A percentile compares a stretch with the other conserved stretches of the same genome.
phyloP scores from a whole-genome alignment of 345 rosid genomes.

The Psidium friedrichsthalianum region DNA sequence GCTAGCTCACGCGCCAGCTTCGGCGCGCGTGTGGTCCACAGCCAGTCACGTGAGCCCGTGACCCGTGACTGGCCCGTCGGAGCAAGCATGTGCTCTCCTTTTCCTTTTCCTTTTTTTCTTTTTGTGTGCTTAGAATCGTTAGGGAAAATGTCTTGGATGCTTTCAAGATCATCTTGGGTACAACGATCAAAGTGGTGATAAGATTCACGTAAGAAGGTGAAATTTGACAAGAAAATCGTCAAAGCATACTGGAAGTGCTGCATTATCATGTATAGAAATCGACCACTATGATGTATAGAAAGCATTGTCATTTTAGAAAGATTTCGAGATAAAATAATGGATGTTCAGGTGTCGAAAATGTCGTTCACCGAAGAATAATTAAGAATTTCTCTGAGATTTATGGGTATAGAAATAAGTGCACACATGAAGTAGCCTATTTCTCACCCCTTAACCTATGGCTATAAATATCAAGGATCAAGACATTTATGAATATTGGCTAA shows the following conservation, averaged over 20 bases:
- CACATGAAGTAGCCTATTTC: background rate
- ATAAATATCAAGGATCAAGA: background rate
- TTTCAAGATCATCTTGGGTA: fast-evolving
- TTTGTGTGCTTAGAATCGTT: background rate
- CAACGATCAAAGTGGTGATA: background rate
- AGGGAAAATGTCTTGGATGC: background rate
- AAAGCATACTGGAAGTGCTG: fast-evolving
- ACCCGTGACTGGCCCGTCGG: background rate
- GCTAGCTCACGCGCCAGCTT: background rate
- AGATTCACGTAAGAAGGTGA: background rate
- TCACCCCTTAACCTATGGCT: background rate
- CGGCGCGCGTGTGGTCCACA: background rate
- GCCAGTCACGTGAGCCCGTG: background rate
- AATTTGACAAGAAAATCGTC: background rate
- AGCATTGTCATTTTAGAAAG: no score
- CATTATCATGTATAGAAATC: background rate
- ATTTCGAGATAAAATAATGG: no score
- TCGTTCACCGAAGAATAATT: background rate
- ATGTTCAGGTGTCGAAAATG: background rate
- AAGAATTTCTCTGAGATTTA: background rate
- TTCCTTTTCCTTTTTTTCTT: fast-evolving
- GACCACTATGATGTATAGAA: background rate
- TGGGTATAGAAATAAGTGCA: background rate
- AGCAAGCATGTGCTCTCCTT: background rate
- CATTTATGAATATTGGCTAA: fast-evolving